Evolutionary conservation across 208 protist species (phyloP).

Genomic region (Naegleria lovaniensis): DNA sequence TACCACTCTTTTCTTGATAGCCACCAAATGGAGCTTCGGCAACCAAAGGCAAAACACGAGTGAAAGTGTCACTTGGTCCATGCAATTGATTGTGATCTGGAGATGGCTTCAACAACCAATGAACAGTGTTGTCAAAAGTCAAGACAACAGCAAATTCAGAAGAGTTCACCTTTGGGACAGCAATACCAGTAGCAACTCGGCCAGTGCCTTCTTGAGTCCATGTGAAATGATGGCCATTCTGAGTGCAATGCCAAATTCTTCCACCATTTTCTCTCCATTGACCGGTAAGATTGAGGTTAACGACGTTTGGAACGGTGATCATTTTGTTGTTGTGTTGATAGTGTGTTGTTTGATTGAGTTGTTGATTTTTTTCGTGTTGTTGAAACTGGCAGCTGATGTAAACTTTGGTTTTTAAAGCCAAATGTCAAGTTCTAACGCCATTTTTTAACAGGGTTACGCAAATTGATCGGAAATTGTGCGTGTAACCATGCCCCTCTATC

Average conservation of each 20-base stretch:
- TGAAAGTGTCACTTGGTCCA: not conserved
- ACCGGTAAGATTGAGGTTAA: not conserved
- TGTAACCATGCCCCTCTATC: no score
- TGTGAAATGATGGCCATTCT: not conserved
- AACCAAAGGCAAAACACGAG: not conserved
- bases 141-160: not conserved
- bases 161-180: not conserved
- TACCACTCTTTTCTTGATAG: not conserved
- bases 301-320: not conserved
- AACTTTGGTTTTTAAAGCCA: no score
- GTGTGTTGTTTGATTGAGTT: no score
- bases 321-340: no score
- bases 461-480: no score
- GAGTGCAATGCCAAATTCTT: not conserved
- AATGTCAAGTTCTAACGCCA: no score
- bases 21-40: not conserved
- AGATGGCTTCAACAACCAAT: not conserved
- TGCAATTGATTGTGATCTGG: not conserved
- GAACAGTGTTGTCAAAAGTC: not conserved
- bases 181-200: not conserved
- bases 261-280: conserved; percentile 1
- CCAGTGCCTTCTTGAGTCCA: not conserved
- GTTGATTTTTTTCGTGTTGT: no score
- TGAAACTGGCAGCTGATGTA: no score
- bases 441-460: no score